Conservation (phyloP, 768 basidiomycete genomes). For the Atractiella rhizophila region DNA sequence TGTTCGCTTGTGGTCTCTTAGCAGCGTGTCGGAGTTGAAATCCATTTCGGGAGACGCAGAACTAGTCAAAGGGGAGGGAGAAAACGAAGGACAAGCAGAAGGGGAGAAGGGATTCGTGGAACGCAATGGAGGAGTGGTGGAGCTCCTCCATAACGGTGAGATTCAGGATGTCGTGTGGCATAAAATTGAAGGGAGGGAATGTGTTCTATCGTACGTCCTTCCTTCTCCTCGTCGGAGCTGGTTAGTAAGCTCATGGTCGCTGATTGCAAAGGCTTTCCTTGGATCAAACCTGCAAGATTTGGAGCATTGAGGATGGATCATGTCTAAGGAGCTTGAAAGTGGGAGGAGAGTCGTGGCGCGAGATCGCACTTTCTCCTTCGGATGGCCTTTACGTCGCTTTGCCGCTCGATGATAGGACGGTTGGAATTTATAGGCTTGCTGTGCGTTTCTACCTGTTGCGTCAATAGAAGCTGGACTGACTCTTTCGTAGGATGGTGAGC, state of each 20-base stretch:
- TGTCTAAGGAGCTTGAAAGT: constrained; percentile 47
- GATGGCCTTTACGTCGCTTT: constrained; percentile 48
- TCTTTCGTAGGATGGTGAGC: constrained; percentile 6
- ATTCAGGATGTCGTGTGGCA: constrained; percentile 16
- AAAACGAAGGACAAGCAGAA: constrained; percentile 9
- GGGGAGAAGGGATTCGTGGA: no score
- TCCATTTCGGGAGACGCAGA: background rate
- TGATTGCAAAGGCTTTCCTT: constrained; percentile 40
- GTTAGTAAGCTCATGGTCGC: background rate
- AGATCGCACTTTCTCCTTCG: constrained; percentile 45
- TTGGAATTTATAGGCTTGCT: constrained; percentile 44
- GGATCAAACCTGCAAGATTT: constrained; percentile 52
- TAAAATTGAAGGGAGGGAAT: background rate
- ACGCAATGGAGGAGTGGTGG: constrained; percentile 1
- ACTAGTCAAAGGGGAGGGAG: background rate
- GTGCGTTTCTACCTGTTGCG: constrained; percentile 23
- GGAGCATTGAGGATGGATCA: constrained; percentile 53
- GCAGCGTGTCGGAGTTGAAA: no score
- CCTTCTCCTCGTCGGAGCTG: no score
- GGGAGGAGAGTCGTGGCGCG: constrained; percentile 46
- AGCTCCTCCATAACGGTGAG: constrained; percentile 12
- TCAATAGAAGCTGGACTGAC: background rate
- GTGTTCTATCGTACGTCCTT: no score
- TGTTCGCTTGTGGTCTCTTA: constrained; percentile 18
- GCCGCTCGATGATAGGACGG: constrained; percentile 51